Evolutionary conservation across 2,329 filamentous ascomycete species (phyloP).

Genomic region (Xylariaceae sp.): DNA sequence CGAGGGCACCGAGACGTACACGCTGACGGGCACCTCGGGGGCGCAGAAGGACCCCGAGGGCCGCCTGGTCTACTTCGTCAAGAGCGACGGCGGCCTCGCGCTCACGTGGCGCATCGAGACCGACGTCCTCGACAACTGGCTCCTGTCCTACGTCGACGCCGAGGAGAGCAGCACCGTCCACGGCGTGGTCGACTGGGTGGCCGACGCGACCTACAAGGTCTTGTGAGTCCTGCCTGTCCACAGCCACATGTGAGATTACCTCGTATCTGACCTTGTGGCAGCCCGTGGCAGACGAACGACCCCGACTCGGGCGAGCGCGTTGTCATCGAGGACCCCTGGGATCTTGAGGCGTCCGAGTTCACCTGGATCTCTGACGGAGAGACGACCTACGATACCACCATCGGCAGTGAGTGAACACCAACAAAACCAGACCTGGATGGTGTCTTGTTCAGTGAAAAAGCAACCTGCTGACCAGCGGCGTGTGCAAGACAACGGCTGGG

Average conservation of each 20-base stretch:
- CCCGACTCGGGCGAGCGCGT: slow-evolving; percentile 40
- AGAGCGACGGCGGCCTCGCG: slow-evolving; percentile 36
- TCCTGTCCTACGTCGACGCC: slow-evolving; percentile 51
- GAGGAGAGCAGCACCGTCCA: slow-evolving; percentile 37
- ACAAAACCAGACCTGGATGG: background rate
- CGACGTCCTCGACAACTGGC: slow-evolving; percentile 48
- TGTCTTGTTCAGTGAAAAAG: too few species aligned
- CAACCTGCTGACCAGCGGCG: too few species aligned
- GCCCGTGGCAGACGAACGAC: slow-evolving; percentile 47
- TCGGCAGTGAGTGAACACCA: slow-evolving; percentile 39
- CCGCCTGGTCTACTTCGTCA: slow-evolving; percentile 47
- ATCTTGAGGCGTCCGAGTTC: slow-evolving; percentile 38
- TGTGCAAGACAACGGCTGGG: slow-evolving; percentile 50
- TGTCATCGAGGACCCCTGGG: slow-evolving; percentile 41
- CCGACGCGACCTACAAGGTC: slow-evolving; percentile 47
- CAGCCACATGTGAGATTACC: too few species aligned
- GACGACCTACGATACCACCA: slow-evolving; percentile 42
- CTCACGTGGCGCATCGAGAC: slow-evolving; percentile 53
- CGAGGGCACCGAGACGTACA: slow-evolving; percentile 30
- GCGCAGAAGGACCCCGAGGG: slow-evolving; percentile 45
- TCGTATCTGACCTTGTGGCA: too few species aligned
- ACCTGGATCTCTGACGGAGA: slow-evolving; percentile 45
- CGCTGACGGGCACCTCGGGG: slow-evolving; percentile 40
- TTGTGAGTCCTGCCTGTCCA: slow-evolving; percentile 29
- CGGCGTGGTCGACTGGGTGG: slow-evolving; percentile 50